phyloP scores from a whole-genome alignment of 352 stramenopile species.

The Aphanomyces cochlioides region DNA sequence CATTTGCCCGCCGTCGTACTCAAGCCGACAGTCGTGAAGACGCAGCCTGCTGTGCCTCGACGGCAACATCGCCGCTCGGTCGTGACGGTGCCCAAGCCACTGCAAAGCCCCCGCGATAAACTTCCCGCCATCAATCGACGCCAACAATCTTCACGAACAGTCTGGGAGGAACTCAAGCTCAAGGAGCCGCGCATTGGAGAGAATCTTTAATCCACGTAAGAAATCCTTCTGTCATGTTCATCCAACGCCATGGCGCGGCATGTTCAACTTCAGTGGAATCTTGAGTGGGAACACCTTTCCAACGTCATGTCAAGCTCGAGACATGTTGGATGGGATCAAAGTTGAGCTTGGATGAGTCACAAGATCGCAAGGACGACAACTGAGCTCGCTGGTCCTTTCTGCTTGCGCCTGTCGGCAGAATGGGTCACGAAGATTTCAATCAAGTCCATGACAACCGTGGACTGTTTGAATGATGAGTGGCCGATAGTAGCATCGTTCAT shows the following conservation, averaged over 20 bases:
- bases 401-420: too few relatives aligned
- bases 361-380: too few relatives aligned
- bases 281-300: background rate
- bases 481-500: too few relatives aligned
- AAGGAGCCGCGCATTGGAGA: slow-evolving; percentile 23
- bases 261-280: background rate
- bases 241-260: too few relatives aligned
- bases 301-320: too few relatives aligned
- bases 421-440: too few relatives aligned
- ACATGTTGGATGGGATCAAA: too few relatives aligned
- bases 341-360: too few relatives aligned
- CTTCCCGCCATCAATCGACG: background rate
- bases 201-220: background rate
- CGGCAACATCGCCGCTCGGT: background rate
- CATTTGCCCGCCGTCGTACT: slow-evolving; percentile 1
- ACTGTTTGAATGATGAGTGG: too few relatives aligned
- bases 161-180: slow-evolving; percentile 24
- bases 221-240: too few relatives aligned
- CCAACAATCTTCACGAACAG: background rate
- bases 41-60: background rate
- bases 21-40: slow-evolving; percentile 15
- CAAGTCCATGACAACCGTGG: too few relatives aligned
- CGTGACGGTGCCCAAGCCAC: slow-evolving; percentile 2
- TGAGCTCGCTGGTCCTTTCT: too few relatives aligned
- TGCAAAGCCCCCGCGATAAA: slow-evolving; percentile 18